Evolutionary conservation across 177 flowering plant genomes (phyloP).

Genomic region (Vitis hybrid): DNA sequence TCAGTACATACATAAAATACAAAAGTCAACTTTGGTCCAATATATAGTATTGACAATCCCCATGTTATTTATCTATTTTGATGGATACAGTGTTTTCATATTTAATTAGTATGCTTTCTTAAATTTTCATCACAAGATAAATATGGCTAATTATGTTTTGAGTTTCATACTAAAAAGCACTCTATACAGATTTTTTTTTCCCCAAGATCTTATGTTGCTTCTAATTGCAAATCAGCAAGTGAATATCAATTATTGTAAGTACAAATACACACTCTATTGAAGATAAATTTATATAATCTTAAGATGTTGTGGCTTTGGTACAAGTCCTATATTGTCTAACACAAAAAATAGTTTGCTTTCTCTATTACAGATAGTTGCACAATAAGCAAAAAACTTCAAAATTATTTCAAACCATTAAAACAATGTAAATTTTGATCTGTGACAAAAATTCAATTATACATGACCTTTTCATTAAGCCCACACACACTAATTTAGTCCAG

Average conservation of each 20-base stretch:
- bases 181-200: no score
- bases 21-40: no score
- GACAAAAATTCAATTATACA: not conserved
- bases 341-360: conserved; percentile 65
- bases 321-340: conserved; percentile 70
- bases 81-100: no score
- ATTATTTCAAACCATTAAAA: not conserved
- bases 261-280: conserved; percentile 1
- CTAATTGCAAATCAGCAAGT: conserved; percentile 35
- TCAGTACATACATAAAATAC: no score
- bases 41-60: no score
- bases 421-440: not conserved
- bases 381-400: conserved; percentile 5
- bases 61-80: no score
- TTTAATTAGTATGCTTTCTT: no score
- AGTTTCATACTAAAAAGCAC: no score
- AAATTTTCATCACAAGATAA: no score
- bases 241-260: conserved; percentile 1
- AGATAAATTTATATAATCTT: conserved; percentile 30
- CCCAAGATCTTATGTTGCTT: no score
- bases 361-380: conserved; percentile 87
- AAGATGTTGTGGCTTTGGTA: conserved; percentile 77
- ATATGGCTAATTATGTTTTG: no score
- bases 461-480: not conserved
- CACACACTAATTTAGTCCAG: not conserved